Percentiles rank a stretch among this genome's conserved stretches.
Conservation (phyloP, 768 basidiomycete genomes). For the Psilocybe cyanescens region DNA sequence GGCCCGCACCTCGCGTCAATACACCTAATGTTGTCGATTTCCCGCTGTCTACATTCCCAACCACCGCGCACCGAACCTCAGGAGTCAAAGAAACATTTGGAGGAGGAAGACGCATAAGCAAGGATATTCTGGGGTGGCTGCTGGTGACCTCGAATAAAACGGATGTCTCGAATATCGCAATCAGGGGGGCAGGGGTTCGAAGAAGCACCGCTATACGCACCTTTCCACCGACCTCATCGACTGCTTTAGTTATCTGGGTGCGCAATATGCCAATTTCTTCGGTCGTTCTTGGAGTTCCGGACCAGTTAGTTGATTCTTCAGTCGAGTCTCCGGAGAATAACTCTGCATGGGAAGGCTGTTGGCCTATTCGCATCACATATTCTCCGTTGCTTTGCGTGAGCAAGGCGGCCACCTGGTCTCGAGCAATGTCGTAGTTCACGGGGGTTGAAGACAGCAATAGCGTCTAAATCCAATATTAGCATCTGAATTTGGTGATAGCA, state of each 20-base stretch:
- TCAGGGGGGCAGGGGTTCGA: no score
- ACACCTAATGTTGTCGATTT: conserved; percentile 96
- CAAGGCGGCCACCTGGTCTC: conserved; percentile 66
- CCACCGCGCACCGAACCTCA: conserved; percentile 94
- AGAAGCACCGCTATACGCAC: conserved; percentile 35
- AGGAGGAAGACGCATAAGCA: conserved; percentile 77
- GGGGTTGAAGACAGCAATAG: conserved; percentile 46
- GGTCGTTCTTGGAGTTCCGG: conserved; percentile 50
- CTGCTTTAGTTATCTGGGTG: conserved; percentile 46
- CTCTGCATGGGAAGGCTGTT: conserved; percentile 58
- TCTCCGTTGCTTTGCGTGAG: conserved; percentile 75
- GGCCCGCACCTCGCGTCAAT: conserved; percentile 77
- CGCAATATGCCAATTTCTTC: conserved; percentile 56
- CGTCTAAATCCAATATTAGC: conserved; percentile 34
- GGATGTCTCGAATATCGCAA: conserved; percentile 47
- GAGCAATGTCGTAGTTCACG: conserved; percentile 55
- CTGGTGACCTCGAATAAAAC: conserved; percentile 51
- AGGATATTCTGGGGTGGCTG: conserved; percentile 55
- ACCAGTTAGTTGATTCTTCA: conserved; percentile 55
- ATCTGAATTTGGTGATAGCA: neutral
- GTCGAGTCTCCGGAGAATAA: conserved; percentile 60
- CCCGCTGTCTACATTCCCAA: conserved; percentile 94
- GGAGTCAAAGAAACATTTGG: conserved; percentile 77
- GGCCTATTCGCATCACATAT: conserved; percentile 74
- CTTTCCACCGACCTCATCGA: conserved; percentile 84